Conservation (phyloP, 768 basidiomycete genomes). For the Suillus americanus region DNA sequence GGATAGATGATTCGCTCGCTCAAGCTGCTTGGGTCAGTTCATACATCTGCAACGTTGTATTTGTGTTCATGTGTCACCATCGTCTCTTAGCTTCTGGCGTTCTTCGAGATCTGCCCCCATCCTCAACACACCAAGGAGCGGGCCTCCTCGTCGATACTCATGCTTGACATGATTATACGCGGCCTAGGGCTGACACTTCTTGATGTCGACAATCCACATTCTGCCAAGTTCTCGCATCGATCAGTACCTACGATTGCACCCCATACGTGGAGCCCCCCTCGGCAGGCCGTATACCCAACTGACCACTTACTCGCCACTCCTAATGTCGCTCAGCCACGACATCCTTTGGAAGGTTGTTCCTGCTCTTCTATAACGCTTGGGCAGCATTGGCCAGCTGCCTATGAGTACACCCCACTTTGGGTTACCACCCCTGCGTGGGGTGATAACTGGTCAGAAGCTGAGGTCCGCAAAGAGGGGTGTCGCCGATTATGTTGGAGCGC, state of each 20-base stretch:
- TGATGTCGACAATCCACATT: slow-evolving; percentile 55
- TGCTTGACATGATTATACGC: slow-evolving; percentile 70
- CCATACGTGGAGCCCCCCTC: slow-evolving; percentile 13
- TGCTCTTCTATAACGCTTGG: slow-evolving; percentile 53
- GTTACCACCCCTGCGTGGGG: slow-evolving; percentile 64
- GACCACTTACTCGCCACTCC: background rate
- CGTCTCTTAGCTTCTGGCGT: slow-evolving; percentile 53
- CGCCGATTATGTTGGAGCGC: slow-evolving; percentile 75
- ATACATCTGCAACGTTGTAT: background rate
- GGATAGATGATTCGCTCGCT: slow-evolving; percentile 72
- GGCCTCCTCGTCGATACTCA: slow-evolving; percentile 52
- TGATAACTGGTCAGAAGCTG: slow-evolving; percentile 53
- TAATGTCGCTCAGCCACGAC: slow-evolving; percentile 3
- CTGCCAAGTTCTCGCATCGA: slow-evolving; percentile 47
- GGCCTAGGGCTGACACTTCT: slow-evolving; percentile 57
- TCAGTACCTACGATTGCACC: slow-evolving; percentile 46
- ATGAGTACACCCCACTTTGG: slow-evolving; percentile 63
- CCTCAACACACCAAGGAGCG: slow-evolving; percentile 57
- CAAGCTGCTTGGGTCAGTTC: slow-evolving; percentile 72
- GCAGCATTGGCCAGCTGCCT: slow-evolving; percentile 47
- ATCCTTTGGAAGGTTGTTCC: slow-evolving; percentile 37
- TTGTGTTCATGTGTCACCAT: slow-evolving; percentile 10
- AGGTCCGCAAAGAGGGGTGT: slow-evolving; percentile 70
- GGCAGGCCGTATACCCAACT: slow-evolving; percentile 1
- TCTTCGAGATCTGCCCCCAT: slow-evolving; percentile 74